Evolutionary conservation across 805 yeast genomes (phyloP), one percentile per base, ranked within the genome.

Genomic region (Metschnikowia koreensis): DNA sequence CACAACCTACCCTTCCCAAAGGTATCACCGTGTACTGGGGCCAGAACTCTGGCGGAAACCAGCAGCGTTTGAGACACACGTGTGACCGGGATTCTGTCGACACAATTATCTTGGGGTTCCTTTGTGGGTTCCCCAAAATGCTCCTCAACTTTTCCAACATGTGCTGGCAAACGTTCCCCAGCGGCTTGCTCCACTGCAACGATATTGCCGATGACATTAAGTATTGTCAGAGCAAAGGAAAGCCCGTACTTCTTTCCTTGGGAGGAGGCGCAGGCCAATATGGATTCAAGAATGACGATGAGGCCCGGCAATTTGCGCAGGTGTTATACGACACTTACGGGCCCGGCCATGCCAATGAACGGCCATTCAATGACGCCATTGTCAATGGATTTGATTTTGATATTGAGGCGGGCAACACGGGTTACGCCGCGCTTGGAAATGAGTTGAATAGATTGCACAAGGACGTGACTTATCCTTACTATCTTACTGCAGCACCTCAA

Each of bases 21-120:
- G 48, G 88, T 57, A 81, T 89, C 38, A 96, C 87, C 26, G 76
- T 89, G 7, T 90, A 90, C 70, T 90, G 97, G 97, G 97, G 97
- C 48, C 96, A 89, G 70, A 81, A 81, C 60, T 82, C 92, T 11
- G 46, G 46, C 44, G 84, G 81, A 12, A 43, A 58, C 38, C 84
- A 81, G 60, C 69, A 71, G 51, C 50, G 67, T 33, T 62, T 74
- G 60, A 58, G 60, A 41, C 52, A 65, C 46, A 88, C 89, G 72
- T 90, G 97, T 76, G 73, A 75, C 54, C 74, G 82, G 44, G 80
- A 81, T 48, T 77, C 82, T 46, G 90, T 88, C 33, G 96, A 89
- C 60, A 82, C 88, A 48, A 74, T 86, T 51, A 63, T 91, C 13
- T 65, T 91, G 38, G 81, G 97, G 1, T 92, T 92, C 70, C 66